Conservation (phyloP, 805 yeast species). For the Kodamaea lidongshanica region DNA sequence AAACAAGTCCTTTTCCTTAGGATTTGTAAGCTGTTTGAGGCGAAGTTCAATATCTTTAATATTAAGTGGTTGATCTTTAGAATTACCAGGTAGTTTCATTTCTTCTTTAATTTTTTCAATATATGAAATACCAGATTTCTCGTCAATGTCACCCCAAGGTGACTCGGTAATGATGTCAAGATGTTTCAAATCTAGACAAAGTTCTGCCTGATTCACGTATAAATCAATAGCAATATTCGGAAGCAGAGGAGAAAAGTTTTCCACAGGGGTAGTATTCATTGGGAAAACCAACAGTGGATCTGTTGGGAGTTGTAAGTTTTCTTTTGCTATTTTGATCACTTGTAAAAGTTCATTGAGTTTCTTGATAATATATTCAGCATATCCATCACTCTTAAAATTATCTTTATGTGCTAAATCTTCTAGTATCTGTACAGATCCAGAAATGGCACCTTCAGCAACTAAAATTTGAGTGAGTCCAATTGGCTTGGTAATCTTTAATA, state of each 20-base stretch:
- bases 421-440: conserved; percentile 15
- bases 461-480: conserved; percentile 40
- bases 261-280: conserved; percentile 34
- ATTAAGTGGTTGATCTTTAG: conserved; percentile 15
- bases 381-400: neutral
- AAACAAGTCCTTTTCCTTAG: conserved; percentile 11
- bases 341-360: conserved; percentile 8
- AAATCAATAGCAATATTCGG: conserved; percentile 49
- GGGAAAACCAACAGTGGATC: conserved; percentile 56
- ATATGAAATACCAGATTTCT: conserved; percentile 36
- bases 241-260: conserved; percentile 41
- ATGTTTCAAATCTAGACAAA: conserved; percentile 22
- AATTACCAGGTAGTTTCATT: conserved; percentile 32
- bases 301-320: conserved; percentile 41
- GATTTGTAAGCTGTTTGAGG: conserved; percentile 11
- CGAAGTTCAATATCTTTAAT: conserved; percentile 19
- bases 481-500: conserved; percentile 25
- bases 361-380: neutral
- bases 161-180: conserved; percentile 38
- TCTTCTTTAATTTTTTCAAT: conserved; percentile 54
- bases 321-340: conserved; percentile 21
- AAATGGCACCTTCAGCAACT: conserved; percentile 35
- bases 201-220: conserved; percentile 54
- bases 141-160: conserved; percentile 59
- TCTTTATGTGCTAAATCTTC: conserved; percentile 3